Base-by-base conservation (phyloP, 164 flowering plant genomes). In the Cinnamomum chago region DNA sequence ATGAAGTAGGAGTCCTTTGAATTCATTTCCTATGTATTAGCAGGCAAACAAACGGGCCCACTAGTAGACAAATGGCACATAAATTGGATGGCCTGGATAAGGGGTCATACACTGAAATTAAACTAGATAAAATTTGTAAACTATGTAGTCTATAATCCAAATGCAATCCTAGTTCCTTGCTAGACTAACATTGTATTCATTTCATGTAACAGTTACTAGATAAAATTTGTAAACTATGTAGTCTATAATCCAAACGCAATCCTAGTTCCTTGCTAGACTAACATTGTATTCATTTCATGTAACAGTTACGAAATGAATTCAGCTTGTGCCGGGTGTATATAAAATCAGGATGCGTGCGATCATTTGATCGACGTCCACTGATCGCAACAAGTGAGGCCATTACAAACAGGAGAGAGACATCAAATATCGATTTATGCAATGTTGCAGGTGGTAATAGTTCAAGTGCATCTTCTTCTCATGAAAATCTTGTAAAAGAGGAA, bases 311-410 rank as follows among this genome's bases (percentile, higher is more conserved):
- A 78, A 82, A 79, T 65, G 97, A 88, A 79, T 76, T 86, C 73
- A 83, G 90, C 62, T 10, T 91, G 40, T 90, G 91, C 67, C 84
- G 96, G 28, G 82, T 91, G 47, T 91, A 91, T 60, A 81, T 87
- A 67, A 77, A 78, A 50, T 87, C 93, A 1, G 92, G 91, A 47
- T 81, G 81, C 70, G 77, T 74, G 65, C 75, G 89, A 71, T 86
- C 92, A 52, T 91, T 91, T 65, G 97, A 91, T 75, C 87, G 94
- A 35, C 89, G 94, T 5, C 94, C 92, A 11, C 17, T 76, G 2
- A 82, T 71, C 65, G 25, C 68, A n/a, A 69, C 67, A 64, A 64
- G 67, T 12, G 67, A 24, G 13, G 15, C 24, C 24, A 24, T 1
- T 64, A 22, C 23, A 22, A 22, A 64, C 24, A 22, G 15, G 28